Evolutionary conservation across 2,329 filamentous ascomycete species (phyloP), one percentile per base, ranked within the genome.

Genomic region (Colletotrichum cuscutae): DNA sequence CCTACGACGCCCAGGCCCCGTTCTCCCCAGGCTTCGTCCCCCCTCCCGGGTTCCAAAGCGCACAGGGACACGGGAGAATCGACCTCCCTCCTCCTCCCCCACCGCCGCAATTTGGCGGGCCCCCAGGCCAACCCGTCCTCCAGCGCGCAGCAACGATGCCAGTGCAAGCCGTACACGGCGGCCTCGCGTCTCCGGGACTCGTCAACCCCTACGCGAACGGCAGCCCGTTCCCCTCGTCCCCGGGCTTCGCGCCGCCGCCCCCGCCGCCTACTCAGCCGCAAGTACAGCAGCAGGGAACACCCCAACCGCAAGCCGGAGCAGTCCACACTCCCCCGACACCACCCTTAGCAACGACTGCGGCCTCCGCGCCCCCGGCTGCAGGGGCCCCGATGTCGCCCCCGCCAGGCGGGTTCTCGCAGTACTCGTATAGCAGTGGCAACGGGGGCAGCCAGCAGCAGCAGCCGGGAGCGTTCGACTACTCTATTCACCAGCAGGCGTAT

Each of bases 401-500:
- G 2, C 85, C 84, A 0, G 87, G 87, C 1, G 90, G 90, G 1
- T 92, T 87, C 78, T 82, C 89, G 24, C 86, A 89, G 73, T 93
- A 89, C 77, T 82, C 77, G 54, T 87, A 87, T 75, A 75, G 74
- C 80, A 78, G 66, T 79, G 77, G 74, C 73, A 70, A 60, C 53
- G 32, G 26, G 32, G 32, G 32, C 11, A 12, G 32, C 32, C 24
- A 35, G 12, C 78, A 76, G 46, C 71, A 65, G 28, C 77, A 77
- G 56, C 76, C 73, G 12, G 74, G 75, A 2, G 73, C 60, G 4
- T 28, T 75, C 19, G 88, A 90, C 62, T 93, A 92, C 72, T 80
- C 82, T 8, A 82, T 94, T 54, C 93, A 95, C 77, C 88, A 90
- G 77, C 92, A 94, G 80, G 82, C 90, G 22, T 95, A 95, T 78